Base-by-base conservation (phyloP, 176 grass and related monocot species). In the Rhipidocladum racemiflorum region DNA sequence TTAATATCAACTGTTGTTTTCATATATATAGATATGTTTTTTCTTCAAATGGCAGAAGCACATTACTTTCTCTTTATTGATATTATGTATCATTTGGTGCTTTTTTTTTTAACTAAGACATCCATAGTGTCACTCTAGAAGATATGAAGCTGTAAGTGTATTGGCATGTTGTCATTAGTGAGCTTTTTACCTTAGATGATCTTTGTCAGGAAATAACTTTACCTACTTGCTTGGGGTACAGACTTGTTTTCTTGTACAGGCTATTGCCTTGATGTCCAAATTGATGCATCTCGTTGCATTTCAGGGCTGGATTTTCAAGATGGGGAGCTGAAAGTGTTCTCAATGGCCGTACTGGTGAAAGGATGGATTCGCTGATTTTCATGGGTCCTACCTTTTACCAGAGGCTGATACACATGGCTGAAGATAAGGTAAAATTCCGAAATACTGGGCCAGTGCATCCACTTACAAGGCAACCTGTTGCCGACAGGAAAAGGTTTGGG, bases 361-460 rank as follows among this genome's bases (percentile, higher is more conserved):
- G 92, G 77, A 84, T 90, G 85, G 17, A 75, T 9, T 90, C 85
- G 8, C 74, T 99, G 75, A 86, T 99, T 78, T 99, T 99, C 85
- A 93, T 90, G 63, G 96, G 92, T 5, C 92, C 92, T 32, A 95
- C 87, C 34, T 99, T 93, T 83, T 99, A 99, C 69, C 96, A 95
- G 83, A 82, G 92, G 75, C 84, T 99, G 70, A 90, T 88, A n/a
- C 96, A 95, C 72, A 99, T 99, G 96, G 81, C 91, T 0, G 92
- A 99, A 83, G 96, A 99, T 43, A 99, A 99, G 87, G 96, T 99
- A 15, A 99, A 99, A 15, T 99, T 99, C 84, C 82, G 96, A 12
- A 98, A 98, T 21, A 98, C 96, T 0, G 96, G 96, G 4, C 96
- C 92, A 4, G 96, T 95, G 27, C 96, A 98, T 69, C 92, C 96